Percentiles rank a stretch among this genome's conserved stretches.
These are phyloP conservation scores for Eleusine indica DNA, from an alignment of 176 grass and related monocot genomes.

Conservation along the genomic window DNA sequence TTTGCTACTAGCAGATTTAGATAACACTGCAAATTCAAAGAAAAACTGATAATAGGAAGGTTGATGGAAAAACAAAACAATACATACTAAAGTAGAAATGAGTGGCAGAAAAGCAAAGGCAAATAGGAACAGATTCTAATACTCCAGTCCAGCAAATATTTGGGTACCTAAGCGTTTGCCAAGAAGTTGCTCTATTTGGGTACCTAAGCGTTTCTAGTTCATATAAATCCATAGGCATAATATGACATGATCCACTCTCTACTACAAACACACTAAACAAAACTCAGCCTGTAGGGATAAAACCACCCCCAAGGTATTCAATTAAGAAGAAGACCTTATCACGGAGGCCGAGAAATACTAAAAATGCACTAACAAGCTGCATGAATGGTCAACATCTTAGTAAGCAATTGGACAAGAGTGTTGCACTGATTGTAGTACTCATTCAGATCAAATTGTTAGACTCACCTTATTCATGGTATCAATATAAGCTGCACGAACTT, in stretches of 20 bases:
- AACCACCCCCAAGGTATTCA: background rate
- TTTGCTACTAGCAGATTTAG: conserved; percentile 16
- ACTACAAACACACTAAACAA: background rate
- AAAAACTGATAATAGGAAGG: background rate
- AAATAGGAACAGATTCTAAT: background rate
- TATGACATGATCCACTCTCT: conserved; percentile 14
- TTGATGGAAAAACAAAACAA: conserved; percentile 4
- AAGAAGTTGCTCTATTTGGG: background rate
- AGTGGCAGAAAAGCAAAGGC: conserved; percentile 12
- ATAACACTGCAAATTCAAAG: conserved; percentile 4
- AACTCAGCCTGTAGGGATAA: background rate
- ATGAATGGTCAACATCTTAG: background rate
- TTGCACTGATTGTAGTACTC: conserved; percentile 1
- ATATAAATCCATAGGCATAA: background rate
- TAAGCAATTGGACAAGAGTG: background rate
- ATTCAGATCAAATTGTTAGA: conserved; percentile 32
- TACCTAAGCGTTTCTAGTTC: background rate
- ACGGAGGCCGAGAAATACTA: too few species aligned
- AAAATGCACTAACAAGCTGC: conserved; percentile 5
- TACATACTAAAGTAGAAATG: background rate
- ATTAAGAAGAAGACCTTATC: too few species aligned
- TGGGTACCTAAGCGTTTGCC: too few species aligned
- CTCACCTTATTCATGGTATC: conserved; percentile 99
- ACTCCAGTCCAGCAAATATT: background rate
- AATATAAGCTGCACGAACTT: conserved; percentile 91